Evolutionary conservation across 768 basidiomycete genomes (phyloP), one percentile per base, ranked within the genome.

Genomic region (Rhodotorula toruloides): DNA sequence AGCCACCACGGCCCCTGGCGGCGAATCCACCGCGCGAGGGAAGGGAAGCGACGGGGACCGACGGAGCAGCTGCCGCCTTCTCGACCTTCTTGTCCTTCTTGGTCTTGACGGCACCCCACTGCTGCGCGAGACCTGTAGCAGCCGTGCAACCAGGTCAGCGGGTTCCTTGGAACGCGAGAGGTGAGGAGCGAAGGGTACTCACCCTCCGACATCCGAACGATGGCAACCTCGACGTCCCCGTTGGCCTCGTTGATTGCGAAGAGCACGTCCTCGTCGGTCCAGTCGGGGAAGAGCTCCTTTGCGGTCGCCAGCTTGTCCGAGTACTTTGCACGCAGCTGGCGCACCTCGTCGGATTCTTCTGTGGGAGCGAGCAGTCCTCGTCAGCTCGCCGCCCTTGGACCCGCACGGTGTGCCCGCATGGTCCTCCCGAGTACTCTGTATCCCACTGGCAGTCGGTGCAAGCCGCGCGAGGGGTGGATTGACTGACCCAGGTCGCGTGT

Each of bases 61-160:
- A 29, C 19, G 59, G 56, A n/a, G 69, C 47, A 9, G 55, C 4
- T 13, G 52, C 53, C 2, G 54, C 19, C 61, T 63, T 55, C 1
- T 36, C 31, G 34, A 44, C 58, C 70, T 71, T 71, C 70, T 73
- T 71, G 27, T 61, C 60, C 70, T 73, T 73, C 60, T 71, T 71
- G 14, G 60, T 60, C 64, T 71, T 73, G 60, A 66, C 72, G 1
- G 63, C 48, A 5, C 63, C 69, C 70, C 69, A 73, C 56, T 73
- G 72, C 42, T 65, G 40, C 22, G 70, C 61, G 32, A 65, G 70
- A 42, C 72, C 70, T 73, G 65, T 36, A 22, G n/a, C 12, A 37
- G 25, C 49, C 16, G 9, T 52, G 44, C 10, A 37, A 54, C 34
- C 6, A 53, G 34, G 13, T 42, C 42, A 21, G 42, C 42, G 21